Evolutionary conservation across 345 rosid species (phyloP), one percentile per base, ranked within the genome.

Genomic region (Corchorus capsularis): DNA sequence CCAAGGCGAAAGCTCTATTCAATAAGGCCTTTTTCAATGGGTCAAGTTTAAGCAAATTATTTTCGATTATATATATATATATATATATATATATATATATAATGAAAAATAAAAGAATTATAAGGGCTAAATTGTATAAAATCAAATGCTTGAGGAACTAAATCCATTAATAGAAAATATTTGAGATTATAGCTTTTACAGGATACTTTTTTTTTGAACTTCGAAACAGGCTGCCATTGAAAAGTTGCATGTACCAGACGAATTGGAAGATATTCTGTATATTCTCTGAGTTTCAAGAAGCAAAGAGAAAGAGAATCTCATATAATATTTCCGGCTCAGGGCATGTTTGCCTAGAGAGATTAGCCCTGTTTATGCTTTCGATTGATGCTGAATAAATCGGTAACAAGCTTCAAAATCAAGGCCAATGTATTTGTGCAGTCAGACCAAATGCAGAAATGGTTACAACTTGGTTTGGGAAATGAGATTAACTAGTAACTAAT

Each of bases 201-300:
- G 27, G 1, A 27, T 27, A 27, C 14, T 55, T 47, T 27, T 27
- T 35, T 37, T 27, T 60, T 61, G 59, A 35, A 5, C 17, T 61
- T 37, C 77, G 68, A 60, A 78, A 83, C 91, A 93, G 99, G 97
- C 99, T 81, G 97, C 96, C 77, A 96, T 96, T 47, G 99, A 96
- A 78, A 96, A 93, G 83, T 82, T 93, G 83, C 99, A 92, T 78
- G 94, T 96, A 63, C 99, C 99, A 3, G 98, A 96, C 78, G 98
- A 93, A 79, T 57, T 93, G 27, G 97, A 91, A 60, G 99, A 92
- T 80, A 79, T 68, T 82, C 74, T 86, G 76, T 91, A 81, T 82
- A 72, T 67, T 54, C 6, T 4, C 62, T 3, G 20, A 52, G 41
- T 19, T 50, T 17, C 57, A 6, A 55, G 50, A 47, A 46, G 75